These are phyloP conservation scores for Exophiala xenobiotica DNA, from an alignment of 2,329 filamentous ascomycete genomes.

Conservation along the genomic window DNA sequence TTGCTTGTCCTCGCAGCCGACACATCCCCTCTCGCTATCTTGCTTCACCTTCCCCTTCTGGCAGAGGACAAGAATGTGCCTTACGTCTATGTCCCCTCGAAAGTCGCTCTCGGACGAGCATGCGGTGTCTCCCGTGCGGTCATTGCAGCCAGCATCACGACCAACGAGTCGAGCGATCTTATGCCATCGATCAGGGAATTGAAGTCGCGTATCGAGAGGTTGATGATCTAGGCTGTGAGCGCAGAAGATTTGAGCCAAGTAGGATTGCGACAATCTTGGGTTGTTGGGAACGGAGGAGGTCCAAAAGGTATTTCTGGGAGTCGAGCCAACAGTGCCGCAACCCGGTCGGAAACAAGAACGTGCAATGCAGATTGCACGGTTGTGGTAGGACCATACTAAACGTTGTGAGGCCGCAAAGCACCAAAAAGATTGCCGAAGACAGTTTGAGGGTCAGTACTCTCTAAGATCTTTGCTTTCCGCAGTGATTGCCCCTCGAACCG, in stretches of 20 bases:
- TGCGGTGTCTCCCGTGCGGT: conserved; percentile 87
- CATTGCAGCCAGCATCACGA: conserved; percentile 84
- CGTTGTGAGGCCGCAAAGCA: no score
- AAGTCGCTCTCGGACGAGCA: conserved; percentile 83
- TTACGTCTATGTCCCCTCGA: conserved; percentile 66
- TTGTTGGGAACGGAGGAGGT: neutral
- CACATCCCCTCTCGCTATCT: conserved; percentile 80
- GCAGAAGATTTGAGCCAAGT: no score
- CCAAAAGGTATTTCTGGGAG: no score
- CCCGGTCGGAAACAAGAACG: no score
- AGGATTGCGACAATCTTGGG: neutral
- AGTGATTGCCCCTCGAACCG: no score
- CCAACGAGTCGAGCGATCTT: conserved; percentile 86
- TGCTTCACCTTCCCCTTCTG: conserved; percentile 84
- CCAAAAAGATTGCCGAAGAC: no score
- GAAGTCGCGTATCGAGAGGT: conserved; percentile 92
- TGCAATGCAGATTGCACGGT: no score
- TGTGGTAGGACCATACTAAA: no score
- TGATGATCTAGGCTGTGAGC: conserved; percentile 69
- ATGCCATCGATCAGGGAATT: conserved; percentile 82
- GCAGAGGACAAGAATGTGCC: conserved; percentile 74
- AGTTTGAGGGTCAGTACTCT: no score
- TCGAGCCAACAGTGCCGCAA: no score
- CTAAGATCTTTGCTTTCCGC: no score
- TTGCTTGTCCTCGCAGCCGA: conserved; percentile 87